These are phyloP conservation scores for Phellinidium pouzarii DNA, from an alignment of 1,284 basidiomycete species.

Conservation along the genomic window DNA sequence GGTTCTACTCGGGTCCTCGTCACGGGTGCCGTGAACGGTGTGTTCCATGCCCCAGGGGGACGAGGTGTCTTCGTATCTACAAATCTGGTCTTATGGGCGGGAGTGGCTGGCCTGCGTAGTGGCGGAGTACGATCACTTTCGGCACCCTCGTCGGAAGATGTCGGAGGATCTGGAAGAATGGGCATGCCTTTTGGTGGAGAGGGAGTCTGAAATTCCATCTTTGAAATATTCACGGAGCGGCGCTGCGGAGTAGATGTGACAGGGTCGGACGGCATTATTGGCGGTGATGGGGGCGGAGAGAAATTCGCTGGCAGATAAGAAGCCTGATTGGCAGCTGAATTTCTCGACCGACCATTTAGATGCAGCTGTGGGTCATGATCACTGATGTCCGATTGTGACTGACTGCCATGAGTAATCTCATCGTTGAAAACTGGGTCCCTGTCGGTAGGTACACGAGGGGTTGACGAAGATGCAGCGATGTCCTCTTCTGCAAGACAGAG, in stretches of 20 bases:
- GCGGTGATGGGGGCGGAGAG: slow-evolving; percentile 30
- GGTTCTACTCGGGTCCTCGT: slow-evolving; percentile 1
- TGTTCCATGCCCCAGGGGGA: slow-evolving; percentile 64
- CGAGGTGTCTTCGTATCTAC: slow-evolving; percentile 53
- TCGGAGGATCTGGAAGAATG: slow-evolving; percentile 50
- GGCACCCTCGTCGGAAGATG: slow-evolving; percentile 36
- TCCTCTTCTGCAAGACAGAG: slow-evolving; percentile 12
- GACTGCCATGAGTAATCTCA: background rate
- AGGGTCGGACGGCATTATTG: slow-evolving; percentile 19
- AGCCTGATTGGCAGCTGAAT: background rate
- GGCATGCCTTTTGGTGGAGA: slow-evolving; percentile 48
- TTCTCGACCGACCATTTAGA: background rate
- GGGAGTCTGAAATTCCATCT: slow-evolving; percentile 49
- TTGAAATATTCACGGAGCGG: slow-evolving; percentile 33
- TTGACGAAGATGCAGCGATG: slow-evolving; percentile 15
- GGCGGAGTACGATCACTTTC: slow-evolving; percentile 22
- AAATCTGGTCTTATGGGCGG: slow-evolving; percentile 23
- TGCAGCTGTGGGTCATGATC: background rate
- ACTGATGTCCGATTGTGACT: background rate
- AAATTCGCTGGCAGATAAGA: slow-evolving; percentile 15
- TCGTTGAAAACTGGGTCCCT: slow-evolving; percentile 4
- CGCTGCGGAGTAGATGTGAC: slow-evolving; percentile 44
- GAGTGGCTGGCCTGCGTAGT: slow-evolving; percentile 25
- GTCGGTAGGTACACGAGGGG: slow-evolving; percentile 9
- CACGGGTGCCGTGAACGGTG: slow-evolving; percentile 30